Base-by-base conservation (phyloP, 768 basidiomycete genomes). In the Termitomyces sp. region DNA sequence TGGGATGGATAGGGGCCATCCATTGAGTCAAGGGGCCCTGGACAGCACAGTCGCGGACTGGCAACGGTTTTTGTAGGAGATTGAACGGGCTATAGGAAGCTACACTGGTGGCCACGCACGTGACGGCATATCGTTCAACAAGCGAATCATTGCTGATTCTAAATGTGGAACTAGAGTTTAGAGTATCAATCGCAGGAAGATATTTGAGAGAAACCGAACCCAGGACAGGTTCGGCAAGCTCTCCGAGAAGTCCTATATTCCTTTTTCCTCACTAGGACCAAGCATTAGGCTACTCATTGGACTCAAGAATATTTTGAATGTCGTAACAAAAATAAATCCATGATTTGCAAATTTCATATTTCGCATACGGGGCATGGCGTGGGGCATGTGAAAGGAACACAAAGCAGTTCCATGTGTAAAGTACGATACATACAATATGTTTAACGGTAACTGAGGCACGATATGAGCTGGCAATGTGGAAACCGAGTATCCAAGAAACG, bases 391-490 rank as follows among this genome's bases (percentile, higher is more conserved):
- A 65, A 63, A 73, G 69, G 70, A 72, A 79, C 76, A 80, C 73
- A 12, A 74, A 66, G 74, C 44, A 52, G 70, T 56, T 23, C 23
- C 75, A 68, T 67, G 68, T 66, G 69, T 37, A 43, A 69, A 71
- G 72, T 64, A 71, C 69, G 48, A 35, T 56, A 58, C 67, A 71
- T n/a, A n/a, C n/a, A n/a, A n/a, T n/a, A n/a, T n/a, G n/a, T 70
- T 82, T 78, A 89, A 82, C 89, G 89, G 81, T 92, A 92, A 84
- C 90, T 92, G 74, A 41, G 21, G 41, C 35, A 23, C 44, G 47
- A 21, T 64, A 64, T 40, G 28, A 65, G 54, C 10, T 54, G 23
- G 31, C 49, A 15, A 19, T 11, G 23, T 45, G 7, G 38, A 30
- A 51, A 21, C 43, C 2, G 33, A 47, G 17, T 45, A n/a, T n/a